A percentile compares a stretch with the other conserved stretches of the same genome.
phyloP scores from a whole-genome alignment of 2,329 filamentous ascomycete genomes.

The Fusarium tanahbumbuense region DNA sequence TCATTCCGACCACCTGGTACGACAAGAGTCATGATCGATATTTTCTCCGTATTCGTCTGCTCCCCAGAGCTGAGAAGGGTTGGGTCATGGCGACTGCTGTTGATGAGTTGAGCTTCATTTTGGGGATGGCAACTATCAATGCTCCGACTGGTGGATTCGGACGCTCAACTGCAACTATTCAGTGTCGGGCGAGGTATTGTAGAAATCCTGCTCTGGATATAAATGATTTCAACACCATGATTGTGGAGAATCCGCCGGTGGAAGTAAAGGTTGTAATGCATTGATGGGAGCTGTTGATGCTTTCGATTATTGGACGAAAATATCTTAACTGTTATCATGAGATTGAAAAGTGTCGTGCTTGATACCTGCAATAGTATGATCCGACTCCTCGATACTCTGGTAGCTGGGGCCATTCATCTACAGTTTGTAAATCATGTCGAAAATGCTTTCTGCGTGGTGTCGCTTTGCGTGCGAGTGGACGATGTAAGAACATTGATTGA shows the following conservation, averaged over 20 bases:
- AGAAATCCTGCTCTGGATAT: not conserved
- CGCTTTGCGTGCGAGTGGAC: no score
- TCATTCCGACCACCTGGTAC: not conserved
- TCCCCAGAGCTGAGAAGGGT: not conserved
- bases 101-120: not conserved
- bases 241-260: not conserved
- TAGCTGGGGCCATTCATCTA: no score
- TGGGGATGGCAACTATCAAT: constrained; percentile 1
- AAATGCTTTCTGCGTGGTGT: no score
- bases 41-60: not conserved
- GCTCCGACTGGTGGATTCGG: not conserved
- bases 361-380: no score
- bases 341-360: no score
- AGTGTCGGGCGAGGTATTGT: constrained; percentile 3
- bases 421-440: no score
- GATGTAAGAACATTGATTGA: no score
- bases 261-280: not conserved
- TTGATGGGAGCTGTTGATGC: not conserved
- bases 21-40: not conserved
- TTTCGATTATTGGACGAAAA: no score
- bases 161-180: not conserved
- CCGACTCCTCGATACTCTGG: no score
- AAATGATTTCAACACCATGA: not conserved
- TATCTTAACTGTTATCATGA: no score
- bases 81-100: constrained; percentile 4